phyloP scores from a whole-genome alignment of 352 stramenopile genomes.

The Globisporangium emineosum region DNA sequence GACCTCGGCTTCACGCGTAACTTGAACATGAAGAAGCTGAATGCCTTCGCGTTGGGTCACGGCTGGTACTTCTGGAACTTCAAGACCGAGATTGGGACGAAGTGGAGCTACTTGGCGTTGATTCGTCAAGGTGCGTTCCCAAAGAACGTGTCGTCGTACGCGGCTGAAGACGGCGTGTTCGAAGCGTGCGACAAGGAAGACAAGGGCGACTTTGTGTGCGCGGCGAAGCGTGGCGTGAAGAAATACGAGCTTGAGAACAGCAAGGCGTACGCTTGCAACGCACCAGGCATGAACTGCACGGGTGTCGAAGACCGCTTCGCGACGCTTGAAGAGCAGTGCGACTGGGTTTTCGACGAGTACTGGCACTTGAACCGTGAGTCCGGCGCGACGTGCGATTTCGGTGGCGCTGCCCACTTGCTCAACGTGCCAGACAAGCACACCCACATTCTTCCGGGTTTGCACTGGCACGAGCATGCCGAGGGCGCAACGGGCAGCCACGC shows the following conservation, averaged over 20 bases:
- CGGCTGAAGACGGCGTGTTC: conserved; percentile 51
- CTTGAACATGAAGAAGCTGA: conserved; percentile 91
- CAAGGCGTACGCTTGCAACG: conserved; percentile 58
- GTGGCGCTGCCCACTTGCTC: conserved; percentile 57
- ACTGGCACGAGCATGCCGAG: background rate
- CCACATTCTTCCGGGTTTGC: conserved; percentile 1
- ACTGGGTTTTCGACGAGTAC: conserved; percentile 75
- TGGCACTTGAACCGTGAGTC: conserved; percentile 62
- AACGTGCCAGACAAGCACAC: conserved; percentile 12
- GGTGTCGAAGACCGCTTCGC: conserved; percentile 37
- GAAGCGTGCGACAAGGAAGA: conserved; percentile 66
- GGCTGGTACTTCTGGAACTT: conserved; percentile 97
- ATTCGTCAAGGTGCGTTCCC: conserved; percentile 60
- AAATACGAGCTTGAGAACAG: conserved; percentile 48
- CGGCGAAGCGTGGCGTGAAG: conserved; percentile 64
- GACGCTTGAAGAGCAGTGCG: conserved; percentile 59
- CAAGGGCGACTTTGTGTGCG: conserved; percentile 69
- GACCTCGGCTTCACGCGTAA: conserved; percentile 75
- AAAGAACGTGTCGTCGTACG: conserved; percentile 71
- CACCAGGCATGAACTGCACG: conserved; percentile 46
- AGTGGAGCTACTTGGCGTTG: conserved; percentile 89
- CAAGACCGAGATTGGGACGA: conserved; percentile 88
- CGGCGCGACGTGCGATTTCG: conserved; percentile 74
- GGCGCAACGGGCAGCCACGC: background rate
- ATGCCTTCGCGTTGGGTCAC: conserved; percentile 87